Evolutionary conservation across 2,329 filamentous ascomycete genomes (phyloP), one percentile per base, ranked within the genome.

Genomic region (Neofusicoccum umdonicola): DNA sequence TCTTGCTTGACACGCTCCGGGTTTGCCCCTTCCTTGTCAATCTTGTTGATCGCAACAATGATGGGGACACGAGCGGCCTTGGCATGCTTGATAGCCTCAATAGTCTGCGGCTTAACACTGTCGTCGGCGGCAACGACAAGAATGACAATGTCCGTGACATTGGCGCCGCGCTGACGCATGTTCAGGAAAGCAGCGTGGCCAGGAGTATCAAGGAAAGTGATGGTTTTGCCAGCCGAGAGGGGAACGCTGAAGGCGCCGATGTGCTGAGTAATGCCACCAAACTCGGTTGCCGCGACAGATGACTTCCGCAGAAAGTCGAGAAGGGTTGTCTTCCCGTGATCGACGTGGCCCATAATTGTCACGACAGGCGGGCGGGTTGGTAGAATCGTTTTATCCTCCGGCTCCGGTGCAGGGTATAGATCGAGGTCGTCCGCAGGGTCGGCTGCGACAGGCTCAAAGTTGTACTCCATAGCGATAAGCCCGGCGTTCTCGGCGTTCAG

Each of bases 261-360:
- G 73, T 99, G 95, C 76, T 99, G 95, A 0, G 95, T 99, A 74
- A 99, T 99, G 41, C 95, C 95, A 67, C 95, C 95, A 74, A 97
- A 93, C 76, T 99, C 95, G 62, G 90, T 88, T 5, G 92, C 92
- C 47, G 90, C 96, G 48, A 99, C 88, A 6, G 93, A 97, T 1
- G 93, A 95, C 71, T 97, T 96, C 42, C 95, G 90, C 50, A 99
- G 82, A 79, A 89, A 98, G 75, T 99, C 95, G 9, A 99, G 83
- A 47, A 99, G 88, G 0, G 96, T 99, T 0, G 95, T 99, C 81
- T 99, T 99, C 62, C 95, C 95, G 76, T 99, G 95, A 75, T 99
- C 96, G 71, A 99, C 95, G 69, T 99, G 95, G 2, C 95, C 95
- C 96, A 99, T 99, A 73, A 99, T 99, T 0, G 96, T 98, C 44